Evolutionary conservation across 805 yeast genomes (phyloP).

Genomic region (Zygoascus tannicola): DNA sequence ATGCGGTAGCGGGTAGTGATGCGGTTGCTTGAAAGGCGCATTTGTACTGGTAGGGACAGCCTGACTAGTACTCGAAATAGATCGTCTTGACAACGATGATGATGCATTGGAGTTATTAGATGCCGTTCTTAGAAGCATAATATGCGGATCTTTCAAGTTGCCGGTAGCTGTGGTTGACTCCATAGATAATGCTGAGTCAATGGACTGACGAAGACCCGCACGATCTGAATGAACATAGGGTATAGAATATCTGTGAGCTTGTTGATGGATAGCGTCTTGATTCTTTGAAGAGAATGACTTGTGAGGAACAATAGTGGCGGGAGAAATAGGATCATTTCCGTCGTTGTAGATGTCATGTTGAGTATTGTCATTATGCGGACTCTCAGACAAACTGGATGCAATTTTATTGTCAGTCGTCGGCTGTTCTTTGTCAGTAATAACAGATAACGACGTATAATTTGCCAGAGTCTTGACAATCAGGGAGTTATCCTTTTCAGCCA

Average conservation of each 20-base stretch:
- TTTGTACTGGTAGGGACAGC: neutral
- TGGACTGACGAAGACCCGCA: neutral
- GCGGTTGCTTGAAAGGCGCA: neutral
- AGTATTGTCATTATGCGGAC: neutral
- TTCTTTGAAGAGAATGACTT: neutral
- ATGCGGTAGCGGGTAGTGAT: neutral
- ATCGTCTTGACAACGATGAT: neutral
- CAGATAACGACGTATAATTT: too few species aligned
- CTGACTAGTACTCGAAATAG: neutral
- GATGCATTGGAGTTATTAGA: conserved; percentile 1
- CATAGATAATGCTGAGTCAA: conserved; percentile 1
- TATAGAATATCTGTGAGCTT: neutral
- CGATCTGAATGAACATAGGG: neutral
- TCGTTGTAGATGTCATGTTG: neutral
- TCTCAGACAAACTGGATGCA: too few species aligned
- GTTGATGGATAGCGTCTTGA: neutral
- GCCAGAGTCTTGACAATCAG: too few species aligned
- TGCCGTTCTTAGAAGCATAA: neutral
- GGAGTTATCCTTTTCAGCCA: too few species aligned
- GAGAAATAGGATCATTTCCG: neutral
- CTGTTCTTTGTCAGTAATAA: too few species aligned
- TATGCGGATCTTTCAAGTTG: neutral
- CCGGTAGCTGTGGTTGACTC: neutral
- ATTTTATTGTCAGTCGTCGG: too few species aligned
- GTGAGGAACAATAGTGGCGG: neutral